Evolutionary conservation across 2,329 filamentous ascomycete species (phyloP).

Genomic region (Paecilomyces dactylethromorphus): DNA sequence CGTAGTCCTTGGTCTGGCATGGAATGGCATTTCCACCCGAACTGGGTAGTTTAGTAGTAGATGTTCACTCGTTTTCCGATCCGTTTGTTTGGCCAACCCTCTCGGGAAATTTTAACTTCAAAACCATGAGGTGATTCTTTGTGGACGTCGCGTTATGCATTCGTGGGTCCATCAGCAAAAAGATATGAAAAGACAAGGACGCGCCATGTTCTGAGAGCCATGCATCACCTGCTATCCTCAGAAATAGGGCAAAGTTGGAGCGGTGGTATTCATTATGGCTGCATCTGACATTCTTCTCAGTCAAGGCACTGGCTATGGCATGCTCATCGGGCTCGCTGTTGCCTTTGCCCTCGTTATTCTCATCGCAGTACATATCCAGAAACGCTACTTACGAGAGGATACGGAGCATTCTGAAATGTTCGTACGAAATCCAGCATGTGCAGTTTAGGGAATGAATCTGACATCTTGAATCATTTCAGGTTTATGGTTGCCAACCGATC

Average conservation of each 20-base stretch:
- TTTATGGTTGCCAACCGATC: not conserved
- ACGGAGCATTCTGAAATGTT: not conserved
- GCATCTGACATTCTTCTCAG: not conserved
- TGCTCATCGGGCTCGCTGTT: not conserved
- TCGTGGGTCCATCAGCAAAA: not conserved
- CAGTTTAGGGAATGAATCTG: not conserved
- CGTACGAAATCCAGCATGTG: not conserved
- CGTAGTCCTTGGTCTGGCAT: too few species aligned
- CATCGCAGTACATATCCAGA: not conserved
- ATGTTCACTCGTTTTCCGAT: too few species aligned
- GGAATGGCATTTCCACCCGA: too few species aligned
- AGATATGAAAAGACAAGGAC: not conserved
- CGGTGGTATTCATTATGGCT: not conserved
- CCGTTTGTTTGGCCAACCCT: too few species aligned
- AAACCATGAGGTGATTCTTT: not conserved
- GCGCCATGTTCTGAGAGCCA: not conserved
- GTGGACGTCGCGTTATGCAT: not conserved
- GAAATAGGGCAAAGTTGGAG: not conserved
- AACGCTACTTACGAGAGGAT: not conserved
- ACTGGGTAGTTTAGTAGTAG: too few species aligned
- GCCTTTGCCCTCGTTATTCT: not conserved
- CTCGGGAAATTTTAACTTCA: too few species aligned
- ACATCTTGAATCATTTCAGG: not conserved
- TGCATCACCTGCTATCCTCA: not conserved
- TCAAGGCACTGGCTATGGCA: not conserved